Percentiles rank a stretch among this genome's conserved stretches.
Conservation (phyloP, 176 grass and related monocot species). For the Oryza rufipogon region DNA sequence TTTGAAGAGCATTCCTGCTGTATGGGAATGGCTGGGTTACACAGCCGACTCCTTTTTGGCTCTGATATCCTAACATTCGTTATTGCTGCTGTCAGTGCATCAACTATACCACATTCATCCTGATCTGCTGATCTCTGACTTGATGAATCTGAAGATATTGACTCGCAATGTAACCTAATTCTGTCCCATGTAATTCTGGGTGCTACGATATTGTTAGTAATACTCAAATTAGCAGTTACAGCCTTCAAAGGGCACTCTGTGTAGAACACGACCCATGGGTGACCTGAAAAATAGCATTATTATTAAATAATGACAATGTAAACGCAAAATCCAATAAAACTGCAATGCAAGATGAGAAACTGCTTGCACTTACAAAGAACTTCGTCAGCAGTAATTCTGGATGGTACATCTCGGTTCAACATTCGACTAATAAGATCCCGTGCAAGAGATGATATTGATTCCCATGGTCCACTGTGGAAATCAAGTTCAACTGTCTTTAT, state of each 20-base stretch:
- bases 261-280: slow-evolving; percentile 81
- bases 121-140: slow-evolving; percentile 55
- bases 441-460: slow-evolving; percentile 67
- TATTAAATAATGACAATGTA: slow-evolving; percentile 11
- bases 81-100: slow-evolving; percentile 72
- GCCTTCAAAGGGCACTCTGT: slow-evolving; percentile 61
- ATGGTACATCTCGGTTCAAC: slow-evolving; percentile 74
- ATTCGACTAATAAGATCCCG: slow-evolving; percentile 77
- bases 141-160: slow-evolving; percentile 39
- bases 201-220: slow-evolving; percentile 50
- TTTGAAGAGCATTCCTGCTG: slow-evolving; percentile 70
- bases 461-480: slow-evolving; percentile 67
- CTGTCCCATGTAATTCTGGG: slow-evolving; percentile 47
- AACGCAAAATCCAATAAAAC: neutral
- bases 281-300: slow-evolving; percentile 61
- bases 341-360: neutral
- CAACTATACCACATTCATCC: slow-evolving; percentile 69
- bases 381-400: slow-evolving; percentile 70
- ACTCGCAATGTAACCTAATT: slow-evolving; percentile 50
- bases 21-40: slow-evolving; percentile 52
- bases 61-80: slow-evolving; percentile 73
- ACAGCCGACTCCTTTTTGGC: slow-evolving; percentile 62
- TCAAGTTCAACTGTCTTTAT: slow-evolving; percentile 79
- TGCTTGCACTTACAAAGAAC: slow-evolving; percentile 61
- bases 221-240: slow-evolving; percentile 40